Evolutionary conservation across 2,329 filamentous ascomycete genomes (phyloP).

Genomic region (Trichophyton schoenleinii): DNA sequence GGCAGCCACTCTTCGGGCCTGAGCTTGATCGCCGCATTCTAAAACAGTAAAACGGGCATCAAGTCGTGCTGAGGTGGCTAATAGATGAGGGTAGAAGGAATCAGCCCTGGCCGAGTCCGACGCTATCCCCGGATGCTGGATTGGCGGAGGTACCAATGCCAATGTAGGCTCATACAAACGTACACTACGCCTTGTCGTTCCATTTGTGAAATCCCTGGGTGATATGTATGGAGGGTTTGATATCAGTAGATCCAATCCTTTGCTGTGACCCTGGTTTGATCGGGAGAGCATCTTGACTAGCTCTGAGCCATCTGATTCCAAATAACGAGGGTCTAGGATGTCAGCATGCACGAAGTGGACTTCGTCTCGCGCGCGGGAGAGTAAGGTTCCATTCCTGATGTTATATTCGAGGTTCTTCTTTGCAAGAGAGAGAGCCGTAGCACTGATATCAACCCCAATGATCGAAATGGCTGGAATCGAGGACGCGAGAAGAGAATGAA

Average conservation of each 20-base stretch:
- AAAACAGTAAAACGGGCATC: constrained; percentile 21
- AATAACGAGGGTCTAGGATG: constrained; percentile 20
- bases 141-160: constrained; percentile 55
- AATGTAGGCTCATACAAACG: constrained; percentile 66
- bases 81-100: constrained; percentile 25
- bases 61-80: constrained; percentile 18
- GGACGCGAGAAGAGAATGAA: constrained; percentile 49
- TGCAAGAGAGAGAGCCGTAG: constrained; percentile 52
- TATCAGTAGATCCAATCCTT: constrained; percentile 49
- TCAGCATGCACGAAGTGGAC: constrained; percentile 39
- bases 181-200: constrained; percentile 58
- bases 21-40: constrained; percentile 26
- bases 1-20: constrained; percentile 22
- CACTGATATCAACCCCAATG: constrained; percentile 63
- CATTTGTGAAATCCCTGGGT: constrained; percentile 42
- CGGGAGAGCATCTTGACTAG: neutral
- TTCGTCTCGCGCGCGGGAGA: constrained; percentile 19
- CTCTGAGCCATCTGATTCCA: neutral
- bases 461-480: constrained; percentile 37
- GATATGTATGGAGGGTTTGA: constrained; percentile 93
- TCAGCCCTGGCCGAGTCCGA: constrained; percentile 18
- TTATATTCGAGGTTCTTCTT: constrained; percentile 50
- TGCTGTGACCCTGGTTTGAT: neutral
- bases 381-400: constrained; percentile 19
- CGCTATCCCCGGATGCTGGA: neutral